Evolutionary conservation across 306 rosid species (phyloP), one percentile per base, ranked within the genome.

Genomic region (Echinosophora koreensis): DNA sequence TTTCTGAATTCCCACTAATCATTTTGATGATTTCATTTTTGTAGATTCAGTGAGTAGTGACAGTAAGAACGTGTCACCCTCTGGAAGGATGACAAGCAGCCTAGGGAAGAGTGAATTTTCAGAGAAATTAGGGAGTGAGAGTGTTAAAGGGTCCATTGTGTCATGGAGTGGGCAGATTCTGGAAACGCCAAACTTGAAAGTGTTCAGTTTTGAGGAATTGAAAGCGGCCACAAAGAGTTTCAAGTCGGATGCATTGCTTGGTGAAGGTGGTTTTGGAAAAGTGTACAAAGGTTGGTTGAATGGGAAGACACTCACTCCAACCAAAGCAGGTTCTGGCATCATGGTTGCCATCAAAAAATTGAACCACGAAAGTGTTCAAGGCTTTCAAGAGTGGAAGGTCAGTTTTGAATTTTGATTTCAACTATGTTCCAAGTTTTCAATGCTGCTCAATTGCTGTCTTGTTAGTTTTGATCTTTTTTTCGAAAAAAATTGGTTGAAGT

Each of bases 261-360:
- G 98, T 5, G 91, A 90, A 65, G 97, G 97, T 35, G 98, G 97
- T 3, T 95, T 95, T 79, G 98, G 97, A 7, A 88, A 72, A 81
- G 98, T 95, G 41, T 90, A 85, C 85, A 95, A 87, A 76, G 97
- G 97, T 51, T 92, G 97, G 97, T 78, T 94, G 34, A 90, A 94
- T 79, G 88, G 80, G 70, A 85, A 54, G 63, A 88, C 93, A 6
- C 88, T 95, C 0, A 52, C 87, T 7, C 97, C 97, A 5, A 72
- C 88, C 3, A 92, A 88, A 80, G 15, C 79, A 16, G 91, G 86
- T 1, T 65, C 78, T 68, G 98, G 92, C 54, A 81, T 86, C 81
- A 30, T 84, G 17, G 93, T 95, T 10, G 98, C 97, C 4, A 77
- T 94, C 11, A 90, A 94, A 86, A 90, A 89, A 85, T 68, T 92